Percentiles rank a stretch among this genome's conserved stretches.
phyloP scores from a whole-genome alignment of 805 yeast genomes.

The Yamadazyma nakazawae region DNA sequence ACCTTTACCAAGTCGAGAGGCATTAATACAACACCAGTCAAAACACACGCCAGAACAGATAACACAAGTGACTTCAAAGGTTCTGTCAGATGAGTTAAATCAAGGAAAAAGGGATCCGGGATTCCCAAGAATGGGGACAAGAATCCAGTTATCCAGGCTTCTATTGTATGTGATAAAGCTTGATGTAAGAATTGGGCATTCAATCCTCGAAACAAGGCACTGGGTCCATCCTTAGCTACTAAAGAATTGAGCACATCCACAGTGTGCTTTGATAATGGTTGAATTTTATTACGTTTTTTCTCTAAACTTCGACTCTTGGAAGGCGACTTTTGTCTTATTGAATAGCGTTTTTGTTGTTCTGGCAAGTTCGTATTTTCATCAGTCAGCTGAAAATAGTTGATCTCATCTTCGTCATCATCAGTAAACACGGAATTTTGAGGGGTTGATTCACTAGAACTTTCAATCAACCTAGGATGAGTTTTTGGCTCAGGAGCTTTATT shows the following conservation, averaged over 20 bases:
- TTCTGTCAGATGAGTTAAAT: slow-evolving; percentile 74
- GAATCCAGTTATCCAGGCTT: slow-evolving; percentile 90
- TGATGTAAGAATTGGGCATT: slow-evolving; percentile 78
- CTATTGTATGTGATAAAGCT: slow-evolving; percentile 71
- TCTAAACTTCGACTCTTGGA: slow-evolving; percentile 5
- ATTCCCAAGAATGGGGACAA: slow-evolving; percentile 75
- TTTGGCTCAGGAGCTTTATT: background rate
- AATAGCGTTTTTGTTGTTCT: background rate
- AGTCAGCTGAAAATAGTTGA: slow-evolving; percentile 29
- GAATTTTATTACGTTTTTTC: slow-evolving; percentile 31
- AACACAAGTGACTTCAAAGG: slow-evolving; percentile 66
- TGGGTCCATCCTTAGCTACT: slow-evolving; percentile 66
- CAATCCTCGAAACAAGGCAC: slow-evolving; percentile 69
- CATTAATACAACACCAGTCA: slow-evolving; percentile 68
- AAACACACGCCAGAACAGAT: slow-evolving; percentile 65
- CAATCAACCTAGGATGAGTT: slow-evolving; percentile 13
- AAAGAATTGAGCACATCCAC: slow-evolving; percentile 62
- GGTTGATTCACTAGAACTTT: slow-evolving; percentile 12
- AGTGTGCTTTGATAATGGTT: slow-evolving; percentile 60
- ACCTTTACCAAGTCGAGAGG: slow-evolving; percentile 84
- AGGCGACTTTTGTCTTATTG: slow-evolving; percentile 4
- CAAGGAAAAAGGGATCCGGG: slow-evolving; percentile 88
- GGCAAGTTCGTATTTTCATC: background rate
- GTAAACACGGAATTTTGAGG: slow-evolving; percentile 4
- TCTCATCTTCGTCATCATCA: slow-evolving; percentile 23